A percentile compares a stretch with the other conserved stretches of the same genome.
Evolutionary conservation across 2,329 filamentous ascomycete species (phyloP).

Genomic region (Emericellopsis cladophorae): DNA sequence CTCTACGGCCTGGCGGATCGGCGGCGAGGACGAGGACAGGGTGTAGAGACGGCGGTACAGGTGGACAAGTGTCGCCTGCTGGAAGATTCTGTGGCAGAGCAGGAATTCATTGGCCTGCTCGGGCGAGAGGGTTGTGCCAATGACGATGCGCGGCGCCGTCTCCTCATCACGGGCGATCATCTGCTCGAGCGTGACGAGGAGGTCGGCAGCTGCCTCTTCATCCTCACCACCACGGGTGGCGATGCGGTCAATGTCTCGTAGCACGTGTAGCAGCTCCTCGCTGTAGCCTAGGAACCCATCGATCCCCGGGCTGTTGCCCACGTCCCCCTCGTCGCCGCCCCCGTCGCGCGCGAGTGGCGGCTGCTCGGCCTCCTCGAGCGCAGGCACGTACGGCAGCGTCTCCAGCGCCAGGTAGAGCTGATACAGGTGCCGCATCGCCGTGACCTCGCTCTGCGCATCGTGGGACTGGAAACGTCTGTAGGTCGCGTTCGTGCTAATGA

Average conservation of each 20-base stretch:
- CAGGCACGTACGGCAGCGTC: slow-evolving; percentile 11
- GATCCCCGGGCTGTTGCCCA: slow-evolving; percentile 4
- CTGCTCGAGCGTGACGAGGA: slow-evolving; percentile 9
- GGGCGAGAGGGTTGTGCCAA: slow-evolving; percentile 8
- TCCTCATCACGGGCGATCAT: slow-evolving; percentile 12
- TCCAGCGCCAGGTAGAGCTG: slow-evolving; percentile 13
- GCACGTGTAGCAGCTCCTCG: slow-evolving; percentile 11
- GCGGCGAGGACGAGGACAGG: slow-evolving; percentile 6
- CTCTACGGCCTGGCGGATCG: slow-evolving; percentile 7
- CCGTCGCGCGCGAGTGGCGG: neutral
- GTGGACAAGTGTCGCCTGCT: slow-evolving; percentile 13
- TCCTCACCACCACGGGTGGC: neutral
- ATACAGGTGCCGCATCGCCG: slow-evolving; percentile 13
- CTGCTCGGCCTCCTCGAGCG: neutral
- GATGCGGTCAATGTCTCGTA: slow-evolving; percentile 9
- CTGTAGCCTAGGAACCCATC: slow-evolving; percentile 16
- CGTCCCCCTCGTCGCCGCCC: neutral
- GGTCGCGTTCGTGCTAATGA: slow-evolving; percentile 5
- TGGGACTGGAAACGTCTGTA: neutral
- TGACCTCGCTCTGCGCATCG: slow-evolving; percentile 1
- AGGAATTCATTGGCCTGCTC: slow-evolving; percentile 11
- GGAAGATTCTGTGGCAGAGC: slow-evolving; percentile 12
- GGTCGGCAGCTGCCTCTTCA: slow-evolving; percentile 5
- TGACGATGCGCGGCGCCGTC: slow-evolving; percentile 7
- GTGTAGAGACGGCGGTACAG: slow-evolving; percentile 11